Percentiles rank a stretch among this genome's conserved stretches.
phyloP scores from a whole-genome alignment of 1,139 yeast species.

The Suhomyces bribrorum region DNA sequence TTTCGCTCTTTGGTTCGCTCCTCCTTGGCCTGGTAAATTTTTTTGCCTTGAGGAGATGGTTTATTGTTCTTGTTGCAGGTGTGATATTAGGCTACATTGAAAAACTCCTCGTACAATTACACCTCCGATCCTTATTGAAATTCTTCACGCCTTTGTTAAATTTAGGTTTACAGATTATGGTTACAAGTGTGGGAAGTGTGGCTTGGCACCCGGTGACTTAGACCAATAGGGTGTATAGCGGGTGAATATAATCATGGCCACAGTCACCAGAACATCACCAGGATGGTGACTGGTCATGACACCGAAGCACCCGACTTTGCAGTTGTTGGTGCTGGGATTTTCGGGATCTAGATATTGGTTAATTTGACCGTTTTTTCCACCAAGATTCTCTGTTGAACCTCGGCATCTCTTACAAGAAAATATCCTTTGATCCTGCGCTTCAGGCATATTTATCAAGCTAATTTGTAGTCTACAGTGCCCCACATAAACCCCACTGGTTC shows the following conservation, averaged over 20 bases:
- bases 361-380: neutral
- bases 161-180: no score
- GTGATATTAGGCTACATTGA: no score
- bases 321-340: no score
- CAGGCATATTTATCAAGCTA: neutral
- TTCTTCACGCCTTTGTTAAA: no score
- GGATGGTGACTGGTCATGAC: no score
- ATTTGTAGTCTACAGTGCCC: neutral
- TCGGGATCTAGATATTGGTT: no score
- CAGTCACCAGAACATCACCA: no score
- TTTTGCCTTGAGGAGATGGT: neutral
- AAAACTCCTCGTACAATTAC: no score
- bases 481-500: neutral
- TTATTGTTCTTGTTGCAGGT: neutral
- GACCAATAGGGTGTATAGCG: neutral
- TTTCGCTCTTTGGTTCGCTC: no score
- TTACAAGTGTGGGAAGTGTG: neutral
- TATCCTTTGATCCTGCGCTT: neutral
- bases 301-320: no score
- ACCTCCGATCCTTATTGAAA: no score
- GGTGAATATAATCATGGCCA: neutral
- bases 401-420: neutral
- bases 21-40: no score
- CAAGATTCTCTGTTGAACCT: neutral
- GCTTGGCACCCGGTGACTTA: neutral